Evolutionary conservation across 331 rosid genomes (phyloP), one percentile per base, ranked within the genome.

Genomic region (Pyracantha coccinea): DNA sequence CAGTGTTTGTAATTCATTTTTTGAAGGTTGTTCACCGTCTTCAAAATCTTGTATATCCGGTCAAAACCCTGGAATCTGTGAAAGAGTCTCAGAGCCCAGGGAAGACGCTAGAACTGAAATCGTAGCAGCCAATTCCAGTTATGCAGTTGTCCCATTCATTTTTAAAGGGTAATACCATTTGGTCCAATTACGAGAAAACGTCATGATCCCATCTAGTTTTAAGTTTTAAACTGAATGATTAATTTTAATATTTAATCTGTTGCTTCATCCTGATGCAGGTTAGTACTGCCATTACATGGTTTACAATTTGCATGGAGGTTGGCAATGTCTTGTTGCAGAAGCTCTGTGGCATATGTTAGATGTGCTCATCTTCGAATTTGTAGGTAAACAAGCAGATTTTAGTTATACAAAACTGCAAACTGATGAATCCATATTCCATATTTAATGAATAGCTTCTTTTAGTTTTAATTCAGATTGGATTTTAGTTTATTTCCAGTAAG

Each of bases 101-200:
- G 69, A 86, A 58, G 82, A 82, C 80, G 54, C 75, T 17, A 80
- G 68, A 32, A 74, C 81, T 73, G 78, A 53, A 25, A 76, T 70
- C 75, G 38, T 79, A 63, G 78, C 68, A 21, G 77, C 55, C 62
- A 31, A 13, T 33, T 50, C 25, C 71, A 69, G 55, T 47, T 69
- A 33, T 70, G 23, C 47, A 44, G 76, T 69, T 2, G 65, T 66
- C 47, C 78, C 83, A 60, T 61, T 78, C 69, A 78, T 82, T 78
- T 82, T 76, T 68, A 69, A 77, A 69, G 86, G 85, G 91, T 87
- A 78, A 82, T 25, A 62, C 19, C 5, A 17, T 41, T 71, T 38
- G 57, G 16, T 64, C 27, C 41, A 24, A 9, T 44, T 44, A 50
- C n/a, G 23, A 1, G 14, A 50, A 27, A 59, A 28, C 4, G 3